Evolutionary conservation across 768 basidiomycete species (phyloP).

Genomic region (Suillus variegatus): DNA sequence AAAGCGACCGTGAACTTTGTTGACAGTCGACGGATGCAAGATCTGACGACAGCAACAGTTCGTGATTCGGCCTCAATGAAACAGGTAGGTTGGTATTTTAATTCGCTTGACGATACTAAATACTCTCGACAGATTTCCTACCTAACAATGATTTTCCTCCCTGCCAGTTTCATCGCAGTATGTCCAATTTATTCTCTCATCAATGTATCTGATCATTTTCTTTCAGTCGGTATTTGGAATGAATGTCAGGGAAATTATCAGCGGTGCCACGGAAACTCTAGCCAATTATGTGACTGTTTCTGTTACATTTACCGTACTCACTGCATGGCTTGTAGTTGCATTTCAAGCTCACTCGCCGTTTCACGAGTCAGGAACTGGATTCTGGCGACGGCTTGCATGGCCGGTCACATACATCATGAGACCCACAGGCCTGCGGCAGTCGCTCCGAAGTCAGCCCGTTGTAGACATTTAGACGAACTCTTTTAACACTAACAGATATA

Average conservation of each 20-base stretch:
- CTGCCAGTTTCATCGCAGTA: slow-evolving; percentile 44
- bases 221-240: slow-evolving; percentile 16
- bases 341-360: slow-evolving; percentile 38
- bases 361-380: slow-evolving; percentile 8
- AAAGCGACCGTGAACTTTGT: slow-evolving; percentile 55
- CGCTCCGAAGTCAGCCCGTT: background rate
- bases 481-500: too few species aligned
- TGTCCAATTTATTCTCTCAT: slow-evolving; percentile 5
- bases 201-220: background rate
- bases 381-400: slow-evolving; percentile 22
- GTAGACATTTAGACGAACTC: too few species aligned
- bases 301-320: slow-evolving; percentile 44
- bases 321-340: slow-evolving; percentile 55
- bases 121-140: slow-evolving; percentile 46
- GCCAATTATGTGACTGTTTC: slow-evolving; percentile 39
- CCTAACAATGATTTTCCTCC: slow-evolving; percentile 59
- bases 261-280: slow-evolving; percentile 27
- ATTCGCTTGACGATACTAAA: slow-evolving; percentile 7
- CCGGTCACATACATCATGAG: slow-evolving; percentile 19
- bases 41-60: slow-evolving; percentile 11
- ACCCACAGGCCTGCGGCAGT: background rate
- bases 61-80: slow-evolving; percentile 21
- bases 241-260: slow-evolving; percentile 23
- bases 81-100: slow-evolving; percentile 16
- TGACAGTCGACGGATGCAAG: slow-evolving; percentile 37